Conservation (phyloP, 805 yeast species). For the Saccharomycopsis sp. region DNA sequence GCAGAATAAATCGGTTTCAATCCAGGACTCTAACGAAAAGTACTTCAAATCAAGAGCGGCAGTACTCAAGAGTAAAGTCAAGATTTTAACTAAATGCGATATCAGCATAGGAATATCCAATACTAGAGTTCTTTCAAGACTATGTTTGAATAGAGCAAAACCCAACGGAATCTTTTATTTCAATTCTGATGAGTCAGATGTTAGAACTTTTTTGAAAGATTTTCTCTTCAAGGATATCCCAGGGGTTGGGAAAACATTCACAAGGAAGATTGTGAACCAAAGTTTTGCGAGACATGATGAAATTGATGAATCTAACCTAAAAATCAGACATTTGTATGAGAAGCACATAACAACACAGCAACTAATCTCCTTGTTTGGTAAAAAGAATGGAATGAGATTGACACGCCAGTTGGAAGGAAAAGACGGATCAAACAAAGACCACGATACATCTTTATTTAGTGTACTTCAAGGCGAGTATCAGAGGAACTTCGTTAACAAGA, state of each 20-base stretch:
- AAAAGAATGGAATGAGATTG: slow-evolving; percentile 59
- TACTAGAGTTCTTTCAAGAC: slow-evolving; percentile 68
- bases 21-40: neutral
- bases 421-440: slow-evolving; percentile 56
- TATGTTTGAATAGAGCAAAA: slow-evolving; percentile 66
- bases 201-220: slow-evolving; percentile 29
- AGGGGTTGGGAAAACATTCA: slow-evolving; percentile 31
- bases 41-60: slow-evolving; percentile 22
- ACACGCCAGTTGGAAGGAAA: slow-evolving; percentile 53
- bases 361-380: slow-evolving; percentile 49
- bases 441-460: slow-evolving; percentile 25
- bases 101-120: slow-evolving; percentile 75
- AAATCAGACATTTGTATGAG: slow-evolving; percentile 47
- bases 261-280: slow-evolving; percentile 2
- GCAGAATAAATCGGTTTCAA: slow-evolving; percentile 19
- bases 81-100: slow-evolving; percentile 43
- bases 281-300: too few relatives aligned
- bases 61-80: slow-evolving; percentile 35
- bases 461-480: slow-evolving; percentile 20
- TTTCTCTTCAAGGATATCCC: slow-evolving; percentile 34
- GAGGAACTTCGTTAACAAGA: slow-evolving; percentile 41
- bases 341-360: slow-evolving; percentile 28
- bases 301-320: slow-evolving; percentile 1
- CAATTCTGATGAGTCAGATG: slow-evolving; percentile 23
- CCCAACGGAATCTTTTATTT: slow-evolving; percentile 58